Evolutionary conservation across 164 flowering plant genomes (phyloP).

Genomic region (Protea cynaroides): DNA sequence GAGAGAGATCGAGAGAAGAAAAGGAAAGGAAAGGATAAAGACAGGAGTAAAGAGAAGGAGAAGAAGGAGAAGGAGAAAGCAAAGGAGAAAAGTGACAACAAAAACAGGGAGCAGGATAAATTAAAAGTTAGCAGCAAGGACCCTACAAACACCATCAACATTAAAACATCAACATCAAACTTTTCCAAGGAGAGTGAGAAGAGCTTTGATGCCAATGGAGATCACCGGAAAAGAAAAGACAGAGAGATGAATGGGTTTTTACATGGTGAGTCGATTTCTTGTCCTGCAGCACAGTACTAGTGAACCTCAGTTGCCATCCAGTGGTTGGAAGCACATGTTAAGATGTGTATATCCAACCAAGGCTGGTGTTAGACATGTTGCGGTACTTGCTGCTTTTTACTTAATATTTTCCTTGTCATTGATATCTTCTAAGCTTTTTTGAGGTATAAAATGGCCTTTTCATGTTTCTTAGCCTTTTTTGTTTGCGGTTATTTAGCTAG

Average conservation of each 20-base stretch:
- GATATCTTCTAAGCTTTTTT: background rate
- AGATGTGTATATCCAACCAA: background rate
- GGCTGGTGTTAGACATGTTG: slow-evolving; percentile 1
- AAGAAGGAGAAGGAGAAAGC: slow-evolving; percentile 31
- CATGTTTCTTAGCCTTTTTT: background rate
- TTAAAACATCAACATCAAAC: slow-evolving; percentile 9
- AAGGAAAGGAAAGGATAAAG: slow-evolving; percentile 8
- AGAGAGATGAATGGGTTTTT: slow-evolving; percentile 46
- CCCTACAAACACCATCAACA: slow-evolving; percentile 9
- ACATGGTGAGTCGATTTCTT: slow-evolving; percentile 53
- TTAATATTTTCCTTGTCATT: background rate
- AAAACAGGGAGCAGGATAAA: slow-evolving; percentile 28
- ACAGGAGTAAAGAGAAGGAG: slow-evolving; percentile 8
- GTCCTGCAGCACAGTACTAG: slow-evolving; percentile 2
- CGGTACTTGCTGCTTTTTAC: slow-evolving; percentile 1
- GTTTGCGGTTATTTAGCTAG: no score
- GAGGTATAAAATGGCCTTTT: background rate
- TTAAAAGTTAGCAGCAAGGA: slow-evolving; percentile 26
- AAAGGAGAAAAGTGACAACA: slow-evolving; percentile 28
- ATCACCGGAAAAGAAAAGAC: slow-evolving; percentile 49
- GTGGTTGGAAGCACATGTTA: slow-evolving; percentile 1
- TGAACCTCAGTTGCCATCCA: background rate
- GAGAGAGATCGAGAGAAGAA: slow-evolving; percentile 20
- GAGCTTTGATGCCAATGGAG: slow-evolving; percentile 24
- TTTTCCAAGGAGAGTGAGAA: slow-evolving; percentile 24